Evolutionary conservation across 2,329 filamentous ascomycete genomes (phyloP).

Genomic region (Neonectria hederae): DNA sequence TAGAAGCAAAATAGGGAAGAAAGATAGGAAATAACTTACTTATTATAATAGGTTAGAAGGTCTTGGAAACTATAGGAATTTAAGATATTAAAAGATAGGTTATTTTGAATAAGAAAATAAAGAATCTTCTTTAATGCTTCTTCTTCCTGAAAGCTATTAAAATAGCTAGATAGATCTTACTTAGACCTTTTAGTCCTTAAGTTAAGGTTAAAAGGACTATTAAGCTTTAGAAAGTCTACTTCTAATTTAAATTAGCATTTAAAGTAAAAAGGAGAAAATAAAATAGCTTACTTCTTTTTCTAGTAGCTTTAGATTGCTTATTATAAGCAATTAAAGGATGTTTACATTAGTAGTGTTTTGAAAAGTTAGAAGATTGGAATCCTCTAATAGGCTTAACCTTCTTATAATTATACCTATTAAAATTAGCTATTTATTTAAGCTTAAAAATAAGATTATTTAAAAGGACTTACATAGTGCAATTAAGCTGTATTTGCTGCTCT

Average conservation of each 20-base stretch:
- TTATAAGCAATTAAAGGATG: neutral
- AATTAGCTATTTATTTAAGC: neutral
- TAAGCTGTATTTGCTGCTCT: neutral
- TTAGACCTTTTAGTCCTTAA: neutral
- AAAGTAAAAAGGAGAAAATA: neutral
- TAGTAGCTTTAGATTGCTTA: neutral
- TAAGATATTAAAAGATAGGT: neutral
- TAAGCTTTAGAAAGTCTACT: neutral
- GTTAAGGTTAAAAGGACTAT: neutral
- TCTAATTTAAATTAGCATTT: neutral
- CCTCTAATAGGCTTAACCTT: neutral
- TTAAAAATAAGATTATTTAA: neutral
- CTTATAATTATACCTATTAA: neutral
- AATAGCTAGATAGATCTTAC: neutral
- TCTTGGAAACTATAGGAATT: neutral
- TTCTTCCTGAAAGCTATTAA: neutral
- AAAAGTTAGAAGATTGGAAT: neutral
- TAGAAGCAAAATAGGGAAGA: neutral
- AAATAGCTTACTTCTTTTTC: neutral
- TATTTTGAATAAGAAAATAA: slow-evolving; percentile 1
- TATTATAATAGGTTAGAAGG: slow-evolving; percentile 5
- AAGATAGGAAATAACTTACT: neutral
- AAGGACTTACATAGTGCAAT: neutral
- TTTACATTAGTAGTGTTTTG: neutral
- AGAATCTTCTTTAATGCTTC: neutral